Evolutionary conservation across 106 monocot genomes (phyloP).

Genomic region (Acorus calamus): DNA sequence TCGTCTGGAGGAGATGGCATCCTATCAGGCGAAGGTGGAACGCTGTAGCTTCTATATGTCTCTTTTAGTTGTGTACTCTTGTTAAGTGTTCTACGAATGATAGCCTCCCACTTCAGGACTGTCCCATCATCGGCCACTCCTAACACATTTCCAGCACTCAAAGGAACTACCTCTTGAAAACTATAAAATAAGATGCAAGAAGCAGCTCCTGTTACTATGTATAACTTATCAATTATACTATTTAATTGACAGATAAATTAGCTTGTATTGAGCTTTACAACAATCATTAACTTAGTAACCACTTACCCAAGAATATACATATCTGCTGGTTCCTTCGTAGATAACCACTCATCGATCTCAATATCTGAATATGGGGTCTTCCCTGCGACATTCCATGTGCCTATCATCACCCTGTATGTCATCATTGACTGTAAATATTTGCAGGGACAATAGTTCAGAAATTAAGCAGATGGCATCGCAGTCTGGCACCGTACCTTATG

Average conservation of each 20-base stretch:
- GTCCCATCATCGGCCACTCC: slow-evolving; percentile 62
- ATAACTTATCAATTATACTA: background rate
- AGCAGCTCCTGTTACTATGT: background rate
- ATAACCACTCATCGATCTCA: slow-evolving; percentile 56
- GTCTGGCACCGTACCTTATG: slow-evolving; percentile 28
- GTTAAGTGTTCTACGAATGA: slow-evolving; percentile 48
- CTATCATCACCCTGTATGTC: slow-evolving; percentile 51
- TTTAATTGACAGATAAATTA: background rate
- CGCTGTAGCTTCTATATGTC: slow-evolving; percentile 35
- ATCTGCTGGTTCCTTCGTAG: slow-evolving; percentile 40
- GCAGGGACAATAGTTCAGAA: too few relatives aligned
- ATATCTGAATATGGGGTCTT: slow-evolving; percentile 35
- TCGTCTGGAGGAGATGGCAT: slow-evolving; percentile 3
- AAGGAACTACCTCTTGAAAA: slow-evolving; percentile 58
- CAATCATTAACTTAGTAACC: background rate
- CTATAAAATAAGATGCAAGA: slow-evolving; percentile 11
- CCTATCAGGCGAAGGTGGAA: slow-evolving; percentile 31
- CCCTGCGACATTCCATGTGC: slow-evolving; percentile 81
- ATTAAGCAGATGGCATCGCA: too few relatives aligned
- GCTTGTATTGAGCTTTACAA: background rate
- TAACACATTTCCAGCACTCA: slow-evolving; percentile 66
- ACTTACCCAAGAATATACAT: slow-evolving; percentile 75
- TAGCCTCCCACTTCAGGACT: slow-evolving; percentile 52
- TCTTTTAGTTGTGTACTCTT: slow-evolving; percentile 21
- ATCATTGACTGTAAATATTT: background rate